Evolutionary conservation across 2,329 filamentous ascomycete species (phyloP).

Genomic region (Talaromyces sp.): DNA sequence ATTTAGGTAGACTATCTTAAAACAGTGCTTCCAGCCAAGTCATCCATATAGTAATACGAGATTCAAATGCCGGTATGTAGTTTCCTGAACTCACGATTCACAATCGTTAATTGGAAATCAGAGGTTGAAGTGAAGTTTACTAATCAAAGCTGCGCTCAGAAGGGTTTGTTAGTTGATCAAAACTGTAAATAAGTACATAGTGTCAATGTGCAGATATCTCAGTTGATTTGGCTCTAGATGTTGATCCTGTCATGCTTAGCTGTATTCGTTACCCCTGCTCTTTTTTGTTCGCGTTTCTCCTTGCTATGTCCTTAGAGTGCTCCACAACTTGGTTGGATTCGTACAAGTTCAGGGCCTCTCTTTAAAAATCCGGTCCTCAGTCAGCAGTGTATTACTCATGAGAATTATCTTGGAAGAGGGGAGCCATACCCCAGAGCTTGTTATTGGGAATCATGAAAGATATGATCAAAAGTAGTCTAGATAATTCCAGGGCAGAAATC

Average conservation of each 20-base stretch:
- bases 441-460: neutral
- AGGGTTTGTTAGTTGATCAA: neutral
- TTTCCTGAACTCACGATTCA: neutral
- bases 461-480: neutral
- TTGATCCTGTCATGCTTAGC: neutral
- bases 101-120: neutral
- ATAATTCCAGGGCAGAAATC: neutral
- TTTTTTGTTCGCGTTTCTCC: neutral
- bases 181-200: neutral
- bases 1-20: neutral
- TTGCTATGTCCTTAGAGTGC: neutral
- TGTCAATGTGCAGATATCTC: neutral
- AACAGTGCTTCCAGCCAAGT: neutral
- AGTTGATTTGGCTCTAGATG: neutral
- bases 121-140: neutral
- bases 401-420: neutral
- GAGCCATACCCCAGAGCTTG: neutral
- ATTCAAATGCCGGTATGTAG: neutral
- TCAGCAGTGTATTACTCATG: neutral
- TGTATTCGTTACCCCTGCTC: neutral
- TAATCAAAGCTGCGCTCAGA: neutral
- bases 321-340: neutral
- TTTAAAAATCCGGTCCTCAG: neutral
- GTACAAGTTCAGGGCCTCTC: neutral
- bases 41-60: neutral